Conservation (phyloP, 2,329 filamentous ascomycete species). For the Fusarium falciforme region DNA sequence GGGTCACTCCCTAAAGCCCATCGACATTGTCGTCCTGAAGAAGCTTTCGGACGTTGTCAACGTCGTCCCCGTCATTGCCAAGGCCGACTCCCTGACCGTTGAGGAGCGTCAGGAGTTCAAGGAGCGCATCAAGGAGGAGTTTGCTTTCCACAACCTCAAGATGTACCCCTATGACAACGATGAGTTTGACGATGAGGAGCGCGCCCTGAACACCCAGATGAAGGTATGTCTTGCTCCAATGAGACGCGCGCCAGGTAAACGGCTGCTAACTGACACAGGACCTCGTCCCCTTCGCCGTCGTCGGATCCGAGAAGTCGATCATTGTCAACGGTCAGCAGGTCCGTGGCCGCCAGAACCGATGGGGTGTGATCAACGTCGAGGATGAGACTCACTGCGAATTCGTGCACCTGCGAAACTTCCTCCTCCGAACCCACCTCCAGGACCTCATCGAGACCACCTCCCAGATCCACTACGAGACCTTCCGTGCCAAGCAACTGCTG, state of each 20-base stretch:
- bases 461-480: slow-evolving; percentile 99
- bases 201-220: slow-evolving; percentile 91
- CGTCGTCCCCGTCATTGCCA: slow-evolving; percentile 98
- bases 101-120: slow-evolving; percentile 98
- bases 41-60: slow-evolving; percentile 99
- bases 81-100: slow-evolving; percentile 94
- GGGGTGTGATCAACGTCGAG: slow-evolving; percentile 99
- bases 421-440: slow-evolving; percentile 97
- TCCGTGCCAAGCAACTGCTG: slow-evolving; percentile 98
- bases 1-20: slow-evolving; percentile 97
- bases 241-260: neutral
- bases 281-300: slow-evolving; percentile 96
- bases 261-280: slow-evolving; percentile 67
- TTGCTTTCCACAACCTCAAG: slow-evolving; percentile 99
- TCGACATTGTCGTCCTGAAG: slow-evolving; percentile 99
- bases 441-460: slow-evolving; percentile 99
- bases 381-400: slow-evolving; percentile 99
- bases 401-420: slow-evolving; percentile 97
- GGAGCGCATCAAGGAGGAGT: slow-evolving; percentile 99
- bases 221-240: slow-evolving; percentile 71
- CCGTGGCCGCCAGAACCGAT: slow-evolving; percentile 96
- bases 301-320: slow-evolving; percentile 97
- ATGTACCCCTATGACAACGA: slow-evolving; percentile 99
- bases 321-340: slow-evolving; percentile 98
- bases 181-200: slow-evolving; percentile 97